Evolutionary conservation across 148 eudicot species (phyloP).

Genomic region (Pharnaceum exiguum): DNA sequence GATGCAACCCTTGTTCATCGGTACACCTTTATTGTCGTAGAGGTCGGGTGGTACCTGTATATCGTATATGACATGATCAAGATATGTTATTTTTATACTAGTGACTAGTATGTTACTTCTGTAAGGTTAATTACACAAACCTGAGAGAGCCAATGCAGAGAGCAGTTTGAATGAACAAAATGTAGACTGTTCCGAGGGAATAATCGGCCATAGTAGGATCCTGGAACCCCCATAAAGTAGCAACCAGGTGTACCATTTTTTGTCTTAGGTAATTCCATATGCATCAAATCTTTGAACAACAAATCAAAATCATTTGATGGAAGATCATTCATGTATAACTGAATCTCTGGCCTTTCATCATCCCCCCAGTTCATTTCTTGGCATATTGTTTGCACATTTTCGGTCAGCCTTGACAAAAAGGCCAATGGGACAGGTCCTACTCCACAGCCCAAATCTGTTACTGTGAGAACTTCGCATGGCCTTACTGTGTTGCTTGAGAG

Average conservation of each 20-base stretch:
- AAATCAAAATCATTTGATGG: slow-evolving; percentile 45
- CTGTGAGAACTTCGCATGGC: slow-evolving; percentile 4
- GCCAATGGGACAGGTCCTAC: slow-evolving; percentile 29
- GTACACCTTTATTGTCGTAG: slow-evolving; percentile 12
- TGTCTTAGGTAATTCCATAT: neutral
- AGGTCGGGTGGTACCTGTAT: slow-evolving; percentile 31
- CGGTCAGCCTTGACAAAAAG: slow-evolving; percentile 6
- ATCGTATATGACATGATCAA: neutral
- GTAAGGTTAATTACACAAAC: slow-evolving; percentile 2
- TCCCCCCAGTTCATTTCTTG: slow-evolving; percentile 14
- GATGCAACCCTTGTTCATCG: slow-evolving; percentile 36
- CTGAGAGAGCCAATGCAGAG: slow-evolving; percentile 46
- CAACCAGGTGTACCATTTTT: slow-evolving; percentile 1
- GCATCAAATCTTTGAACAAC: slow-evolving; percentile 19
- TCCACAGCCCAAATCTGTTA: slow-evolving; percentile 41
- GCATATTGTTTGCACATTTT: slow-evolving; percentile 3
- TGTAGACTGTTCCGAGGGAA: slow-evolving; percentile 29
- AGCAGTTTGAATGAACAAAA: slow-evolving; percentile 30
- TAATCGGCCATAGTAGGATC: slow-evolving; percentile 33
- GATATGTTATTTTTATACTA: neutral
- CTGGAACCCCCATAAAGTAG: slow-evolving; percentile 31
- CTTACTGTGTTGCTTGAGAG: neutral
- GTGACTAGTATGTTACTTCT: too few species aligned
- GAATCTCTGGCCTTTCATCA: slow-evolving; percentile 14
- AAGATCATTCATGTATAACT: slow-evolving; percentile 39